These are phyloP conservation scores for Cucumis hystrix DNA, from an alignment of 306 rosid species.

Conservation along the genomic window DNA sequence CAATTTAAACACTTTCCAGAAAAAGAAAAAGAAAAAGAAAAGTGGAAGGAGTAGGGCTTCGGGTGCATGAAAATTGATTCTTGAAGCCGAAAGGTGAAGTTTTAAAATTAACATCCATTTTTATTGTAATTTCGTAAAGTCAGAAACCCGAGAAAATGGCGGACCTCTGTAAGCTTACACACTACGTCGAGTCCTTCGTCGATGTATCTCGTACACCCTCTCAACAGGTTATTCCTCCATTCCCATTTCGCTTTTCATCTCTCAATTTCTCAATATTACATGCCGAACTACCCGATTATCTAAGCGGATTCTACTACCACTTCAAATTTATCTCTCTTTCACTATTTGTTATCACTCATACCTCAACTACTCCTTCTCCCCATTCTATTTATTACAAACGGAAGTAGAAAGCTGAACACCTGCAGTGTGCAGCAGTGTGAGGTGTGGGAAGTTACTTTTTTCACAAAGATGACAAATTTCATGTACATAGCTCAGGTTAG, in stretches of 20 bases:
- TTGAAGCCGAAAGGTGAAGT: neutral
- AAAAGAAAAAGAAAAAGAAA: too few species aligned
- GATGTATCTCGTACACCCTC: slow-evolving; percentile 45
- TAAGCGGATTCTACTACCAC: neutral
- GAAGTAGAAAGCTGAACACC: neutral
- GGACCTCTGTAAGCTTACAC: slow-evolving; percentile 30
- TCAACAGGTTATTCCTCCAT: slow-evolving; percentile 41
- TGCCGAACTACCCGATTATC: neutral
- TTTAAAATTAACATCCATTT: neutral
- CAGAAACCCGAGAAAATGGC: slow-evolving; percentile 36
- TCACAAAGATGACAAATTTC: neutral
- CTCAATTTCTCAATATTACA: neutral
- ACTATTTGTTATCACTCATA: neutral
- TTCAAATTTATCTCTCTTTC: neutral
- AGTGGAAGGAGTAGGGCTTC: neutral
- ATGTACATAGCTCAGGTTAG: neutral
- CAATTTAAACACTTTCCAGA: too few species aligned
- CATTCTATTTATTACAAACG: neutral
- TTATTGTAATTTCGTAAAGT: neutral
- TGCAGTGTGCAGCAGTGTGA: neutral
- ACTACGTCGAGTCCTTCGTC: slow-evolving; percentile 59
- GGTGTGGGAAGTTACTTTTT: neutral
- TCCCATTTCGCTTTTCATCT: neutral
- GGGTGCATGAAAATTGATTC: neutral
- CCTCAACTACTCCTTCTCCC: neutral